phyloP scores from a whole-genome alignment of 192 early-diverging fungal genomes.

The Coemansia sp. region DNA sequence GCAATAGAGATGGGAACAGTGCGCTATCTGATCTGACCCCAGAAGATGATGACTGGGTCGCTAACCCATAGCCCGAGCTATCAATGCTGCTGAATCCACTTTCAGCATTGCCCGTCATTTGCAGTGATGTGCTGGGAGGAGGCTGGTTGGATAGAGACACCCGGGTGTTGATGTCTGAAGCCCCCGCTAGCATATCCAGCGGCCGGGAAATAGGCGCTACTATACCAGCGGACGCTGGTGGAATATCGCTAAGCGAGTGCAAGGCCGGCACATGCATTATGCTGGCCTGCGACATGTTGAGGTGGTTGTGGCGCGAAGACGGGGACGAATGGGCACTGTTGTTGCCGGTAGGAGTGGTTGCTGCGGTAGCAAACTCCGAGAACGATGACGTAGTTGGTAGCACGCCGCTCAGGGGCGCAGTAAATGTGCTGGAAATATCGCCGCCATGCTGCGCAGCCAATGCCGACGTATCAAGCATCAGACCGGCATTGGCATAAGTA shows the following conservation, averaged over 20 bases:
- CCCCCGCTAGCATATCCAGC: slow-evolving; percentile 4
- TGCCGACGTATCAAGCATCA: slow-evolving; percentile 14
- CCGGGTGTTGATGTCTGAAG: not conserved
- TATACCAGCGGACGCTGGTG: slow-evolving; percentile 11
- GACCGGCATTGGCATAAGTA: slow-evolving; percentile 5
- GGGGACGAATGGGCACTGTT: slow-evolving; percentile 30
- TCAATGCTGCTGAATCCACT: slow-evolving; percentile 33
- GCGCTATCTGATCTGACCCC: slow-evolving; percentile 22
- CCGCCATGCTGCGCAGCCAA: not conserved
- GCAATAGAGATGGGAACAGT: slow-evolving; percentile 43
- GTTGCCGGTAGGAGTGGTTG: slow-evolving; percentile 11
- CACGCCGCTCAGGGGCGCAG: not conserved
- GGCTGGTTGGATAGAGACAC: slow-evolving; percentile 17
- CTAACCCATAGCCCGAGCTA: slow-evolving; percentile 21
- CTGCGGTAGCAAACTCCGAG: slow-evolving; percentile 16
- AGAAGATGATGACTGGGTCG: slow-evolving; percentile 16
- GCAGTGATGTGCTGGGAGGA: slow-evolving; percentile 9
- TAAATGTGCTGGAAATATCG: not conserved
- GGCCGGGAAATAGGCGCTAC: slow-evolving; percentile 11
- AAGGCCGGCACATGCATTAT: slow-evolving; percentile 5
- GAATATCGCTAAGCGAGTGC: slow-evolving; percentile 7
- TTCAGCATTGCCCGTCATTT: slow-evolving; percentile 11
- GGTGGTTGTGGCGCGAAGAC: slow-evolving; percentile 10
- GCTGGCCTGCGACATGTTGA: slow-evolving; percentile 12
- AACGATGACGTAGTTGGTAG: slow-evolving; percentile 15